Evolutionary conservation across 2,329 filamentous ascomycete species (phyloP), one percentile per base, ranked within the genome.

Genomic region (Xenoacremonium recifei): DNA sequence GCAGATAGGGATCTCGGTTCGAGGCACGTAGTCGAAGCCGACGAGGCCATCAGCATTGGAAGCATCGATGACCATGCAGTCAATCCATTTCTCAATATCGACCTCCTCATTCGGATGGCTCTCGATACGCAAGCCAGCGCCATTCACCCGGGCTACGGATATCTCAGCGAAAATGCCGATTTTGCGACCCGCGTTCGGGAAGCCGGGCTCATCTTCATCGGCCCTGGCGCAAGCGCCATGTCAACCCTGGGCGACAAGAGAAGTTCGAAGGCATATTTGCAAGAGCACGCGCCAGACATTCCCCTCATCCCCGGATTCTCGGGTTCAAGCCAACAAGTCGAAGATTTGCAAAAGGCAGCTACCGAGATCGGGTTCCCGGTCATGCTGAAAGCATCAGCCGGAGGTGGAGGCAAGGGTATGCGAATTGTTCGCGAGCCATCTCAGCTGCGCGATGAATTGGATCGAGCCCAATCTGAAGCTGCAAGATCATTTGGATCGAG

Each of bases 131-230:
- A 63, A 4, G 72, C 64, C 15, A 39, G 49, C 10, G 48, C 50
- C 4, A 44, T 51, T 13, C 46, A 48, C 17, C 50, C 50, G 3
- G 50, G 50, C 5, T 53, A 53, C 19, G 50, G 50, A n/a, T 53
- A 46, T 31, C 37, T 51, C 17, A 50, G 46, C 21, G 50, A 53
- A 21, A 83, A 83, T 52, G 70, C 75, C 6, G 70, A 75, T 6
- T 85, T 86, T 49, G 79, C 80, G 1, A 58, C 66, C 35, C 56
- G 68, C n/a, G 73, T 79, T 5, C 52, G 64, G 6, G 65, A 71
- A 12, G 76, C 75, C 2, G 80, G 78, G 0, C 65, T 83, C 37
- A 65, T 66, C 1, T 84, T 79, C 57, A 71, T 78, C 3, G 82
- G 82, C 0, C 81, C 82, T 1, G 69, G 67, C 10, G 66, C 75